Evolutionary conservation across 805 yeast species (phyloP), one percentile per base, ranked within the genome.

Genomic region (Nakazawaea populi): DNA sequence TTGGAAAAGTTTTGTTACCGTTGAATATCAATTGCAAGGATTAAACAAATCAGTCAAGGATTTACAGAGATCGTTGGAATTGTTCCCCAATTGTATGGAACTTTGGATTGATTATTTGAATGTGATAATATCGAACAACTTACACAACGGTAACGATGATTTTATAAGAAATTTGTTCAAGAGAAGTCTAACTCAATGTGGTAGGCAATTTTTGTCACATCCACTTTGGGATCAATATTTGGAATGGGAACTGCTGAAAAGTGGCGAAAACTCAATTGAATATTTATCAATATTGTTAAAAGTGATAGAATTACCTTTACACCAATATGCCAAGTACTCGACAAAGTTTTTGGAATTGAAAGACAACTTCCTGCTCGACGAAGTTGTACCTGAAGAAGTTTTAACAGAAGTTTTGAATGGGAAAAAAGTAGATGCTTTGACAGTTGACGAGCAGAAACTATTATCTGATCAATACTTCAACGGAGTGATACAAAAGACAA

Each of bases 261-360:
- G 59, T 8, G 68, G 68, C 29, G 65, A 66, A 12, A 60, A 64
- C 28, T 69, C 76, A 34, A 56, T 58, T 29, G 74, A 70, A 37
- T 63, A 76, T 4, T 58, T 71, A 2, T 63, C 65, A 3, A 58
- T 80, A 1, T 74, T 83, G 51, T 58, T 74, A 31, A 68, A 69
- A 52, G 66, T 83, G 44, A 64, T 81, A 39, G 61, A 62, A 40
- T 70, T 87, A 2, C 98, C 98, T 0, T 66, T 92, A 43, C 92
- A 92, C 65, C 96, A 90, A 59, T 91, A 89, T 63, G 85, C 97
- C 0, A 81, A 78, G 55, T 92, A 85, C 63, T 87, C 79, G 59
- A 82, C 71, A 69, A 61, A 73, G 60, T 66, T 80, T 60, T 58
- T 69, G 53, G 70, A 71, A 55, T 55, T 71, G 54, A 60, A 62